A percentile compares a stretch with the other conserved stretches of the same genome.
Evolutionary conservation across 2,329 filamentous ascomycete species (phyloP).

Genomic region (Paecilomyces formosus): DNA sequence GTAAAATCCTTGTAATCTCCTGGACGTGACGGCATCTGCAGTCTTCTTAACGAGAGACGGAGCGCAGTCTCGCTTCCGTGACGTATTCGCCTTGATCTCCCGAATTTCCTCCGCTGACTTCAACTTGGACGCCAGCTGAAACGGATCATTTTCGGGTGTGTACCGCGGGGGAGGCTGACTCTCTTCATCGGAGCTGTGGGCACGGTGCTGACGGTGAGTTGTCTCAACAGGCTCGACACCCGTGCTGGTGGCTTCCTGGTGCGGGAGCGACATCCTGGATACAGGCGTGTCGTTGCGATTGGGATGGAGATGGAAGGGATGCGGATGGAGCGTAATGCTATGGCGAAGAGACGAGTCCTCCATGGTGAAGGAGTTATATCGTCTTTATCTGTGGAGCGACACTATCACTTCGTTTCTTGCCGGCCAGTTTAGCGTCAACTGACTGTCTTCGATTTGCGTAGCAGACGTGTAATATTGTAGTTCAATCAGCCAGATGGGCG

Average conservation of each 20-base stretch:
- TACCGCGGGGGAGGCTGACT: constrained; percentile 46
- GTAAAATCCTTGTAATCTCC: constrained; percentile 73
- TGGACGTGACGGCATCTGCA: constrained; percentile 21
- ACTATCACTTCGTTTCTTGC: not conserved
- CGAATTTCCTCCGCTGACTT: constrained; percentile 73
- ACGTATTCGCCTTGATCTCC: constrained; percentile 71
- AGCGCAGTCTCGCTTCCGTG: constrained; percentile 59
- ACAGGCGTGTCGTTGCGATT: constrained; percentile 4
- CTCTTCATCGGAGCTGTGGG: constrained; percentile 35
- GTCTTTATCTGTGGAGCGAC: not conserved
- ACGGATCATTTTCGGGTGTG: constrained; percentile 66
- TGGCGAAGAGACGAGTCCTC: constrained; percentile 8
- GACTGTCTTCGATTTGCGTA: not conserved
- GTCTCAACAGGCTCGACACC: constrained; percentile 28
- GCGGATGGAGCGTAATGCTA: constrained; percentile 11
- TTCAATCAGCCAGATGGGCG: not conserved
- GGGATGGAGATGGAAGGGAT: constrained; percentile 10
- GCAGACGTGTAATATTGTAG: not conserved
- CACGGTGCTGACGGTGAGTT: constrained; percentile 13
- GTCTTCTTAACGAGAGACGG: constrained; percentile 17
- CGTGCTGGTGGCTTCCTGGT: constrained; percentile 31
- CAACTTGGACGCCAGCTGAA: constrained; percentile 66
- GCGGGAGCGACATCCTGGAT: not conserved
- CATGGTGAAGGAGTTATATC: constrained; percentile 1
- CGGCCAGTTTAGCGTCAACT: not conserved